Base-by-base conservation (phyloP, 2,329 filamentous ascomycete species). In the Beauveria sp. region DNA sequence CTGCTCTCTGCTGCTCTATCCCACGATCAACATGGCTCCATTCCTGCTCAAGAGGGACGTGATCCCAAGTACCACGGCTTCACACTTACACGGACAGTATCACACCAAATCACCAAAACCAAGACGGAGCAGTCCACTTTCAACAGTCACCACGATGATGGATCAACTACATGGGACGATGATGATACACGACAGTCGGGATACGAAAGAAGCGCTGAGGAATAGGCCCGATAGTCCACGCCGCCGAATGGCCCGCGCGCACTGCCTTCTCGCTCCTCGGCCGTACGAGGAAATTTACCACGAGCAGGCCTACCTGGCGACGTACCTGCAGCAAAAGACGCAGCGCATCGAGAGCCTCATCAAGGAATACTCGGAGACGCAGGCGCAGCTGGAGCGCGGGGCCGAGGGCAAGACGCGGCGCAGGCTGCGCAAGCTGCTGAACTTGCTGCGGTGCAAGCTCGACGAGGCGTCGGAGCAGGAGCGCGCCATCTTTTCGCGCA, bases 251-350 rank as follows among this genome's bases (percentile, higher is more conserved):
- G 34, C 40, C 2, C 41, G 57, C 18, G 14, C 43, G 6, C 50
- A 60, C 20, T 41, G 43, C 18, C 65, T 72, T 61, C 68, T 77
- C 50, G 68, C 72, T 3, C 75, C 74, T 2, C 73, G 77, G 1
- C 67, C 76, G 0, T 73, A 79, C 54, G 71, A 76, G 20, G 74
- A 76, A 5, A 71, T 83, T 4, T 73, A 76, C 58, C 68, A 69
- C 3, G 81, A 86, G 65, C 72, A 75, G 14, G 69, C 75, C 7
- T 82, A 83, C 62, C 75, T 84, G 20, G 61, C 74, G 1, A 63
- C 69, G 20, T 69, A 68, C 10, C 73, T 84, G 0, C 73, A 78
- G 26, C 66, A 70, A 5, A 76, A 80, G 56, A 75, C 75, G 41
- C 50, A 62, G 6, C 72, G 71, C 7, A 72, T 77, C 0, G 67